A percentile compares a stretch with the other conserved stretches of the same genome.
These are phyloP conservation scores for Trypanosoma cruzi DNA, from an alignment of 208 protist species.

Conservation along the genomic window DNA sequence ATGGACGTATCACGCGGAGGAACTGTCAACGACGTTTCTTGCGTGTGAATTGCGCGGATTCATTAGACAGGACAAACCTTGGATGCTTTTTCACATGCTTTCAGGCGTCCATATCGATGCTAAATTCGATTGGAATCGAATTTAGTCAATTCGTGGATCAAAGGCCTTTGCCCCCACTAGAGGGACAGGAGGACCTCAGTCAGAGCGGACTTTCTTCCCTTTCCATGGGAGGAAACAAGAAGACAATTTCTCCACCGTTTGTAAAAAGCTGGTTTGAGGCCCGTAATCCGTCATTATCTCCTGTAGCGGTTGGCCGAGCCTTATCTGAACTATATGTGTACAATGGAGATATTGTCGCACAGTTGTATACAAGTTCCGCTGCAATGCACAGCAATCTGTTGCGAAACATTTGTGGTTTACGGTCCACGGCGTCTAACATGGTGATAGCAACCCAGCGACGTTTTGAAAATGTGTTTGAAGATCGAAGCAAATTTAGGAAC, in stretches of 20 bases:
- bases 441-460: constrained; percentile 84
- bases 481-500: constrained; percentile 74
- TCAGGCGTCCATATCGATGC: constrained; percentile 81
- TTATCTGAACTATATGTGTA: constrained; percentile 78
- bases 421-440: constrained; percentile 62
- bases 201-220: constrained; percentile 37
- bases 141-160: constrained; percentile 55
- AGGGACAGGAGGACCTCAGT: constrained; percentile 43
- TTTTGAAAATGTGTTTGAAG: constrained; percentile 89
- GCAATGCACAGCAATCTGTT: constrained; percentile 94
- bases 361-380: constrained; percentile 93
- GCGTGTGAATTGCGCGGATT: constrained; percentile 94
- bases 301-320: constrained; percentile 50
- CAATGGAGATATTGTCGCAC: constrained; percentile 91
- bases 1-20: constrained; percentile 46
- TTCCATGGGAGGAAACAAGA: constrained; percentile 43
- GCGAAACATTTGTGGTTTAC: constrained; percentile 74
- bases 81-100: constrained; percentile 91
- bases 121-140: constrained; percentile 59
- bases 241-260: constrained; percentile 54
- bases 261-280: constrained; percentile 76
- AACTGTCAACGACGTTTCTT: constrained; percentile 80
- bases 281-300: constrained; percentile 47
- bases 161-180: constrained; percentile 46
- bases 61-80: constrained; percentile 95